Conservation (phyloP, 2,329 filamentous ascomycete genomes). For the Sphaerostilbella broomeana region DNA sequence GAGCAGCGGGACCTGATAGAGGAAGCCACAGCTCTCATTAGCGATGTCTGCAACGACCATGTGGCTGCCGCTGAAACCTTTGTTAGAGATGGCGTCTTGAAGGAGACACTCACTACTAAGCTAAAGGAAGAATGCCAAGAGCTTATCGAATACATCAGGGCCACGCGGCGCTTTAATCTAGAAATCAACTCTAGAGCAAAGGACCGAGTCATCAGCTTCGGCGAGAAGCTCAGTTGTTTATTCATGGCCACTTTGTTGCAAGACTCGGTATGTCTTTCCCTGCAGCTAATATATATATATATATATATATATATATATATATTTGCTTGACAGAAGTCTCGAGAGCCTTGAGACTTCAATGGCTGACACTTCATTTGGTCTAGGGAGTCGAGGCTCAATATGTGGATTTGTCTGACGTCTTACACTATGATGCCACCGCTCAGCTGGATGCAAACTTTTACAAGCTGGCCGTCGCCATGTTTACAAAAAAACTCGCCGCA, state of each 20-base stretch:
- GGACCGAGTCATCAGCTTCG: conserved; percentile 86
- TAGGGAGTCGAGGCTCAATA: conserved; percentile 78
- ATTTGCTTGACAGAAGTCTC: neutral
- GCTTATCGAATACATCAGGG: conserved; percentile 65
- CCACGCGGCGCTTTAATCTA: conserved; percentile 58
- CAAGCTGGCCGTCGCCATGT: conserved; percentile 51
- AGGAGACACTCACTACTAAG: conserved; percentile 52
- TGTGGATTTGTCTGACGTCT: conserved; percentile 77
- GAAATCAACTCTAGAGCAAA: conserved; percentile 74
- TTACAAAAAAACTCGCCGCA: conserved; percentile 57
- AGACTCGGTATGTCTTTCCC: conserved; percentile 50
- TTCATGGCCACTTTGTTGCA: conserved; percentile 82
- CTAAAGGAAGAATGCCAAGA: conserved; percentile 75
- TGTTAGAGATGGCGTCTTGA: conserved; percentile 51
- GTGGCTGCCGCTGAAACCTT: conserved; percentile 61
- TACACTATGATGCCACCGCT: conserved; percentile 57
- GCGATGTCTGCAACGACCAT: conserved; percentile 79
- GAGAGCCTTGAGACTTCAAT: neutral
- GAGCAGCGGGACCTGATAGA: conserved; percentile 49
- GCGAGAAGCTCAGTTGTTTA: conserved; percentile 89
- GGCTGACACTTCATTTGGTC: conserved; percentile 21
- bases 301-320: no score
- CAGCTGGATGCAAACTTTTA: conserved; percentile 65
- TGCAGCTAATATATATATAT: no score
- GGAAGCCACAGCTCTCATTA: conserved; percentile 67